phyloP scores from a whole-genome alignment of 495 filamentous ascomycete genomes.

The Penicillium daleae region DNA sequence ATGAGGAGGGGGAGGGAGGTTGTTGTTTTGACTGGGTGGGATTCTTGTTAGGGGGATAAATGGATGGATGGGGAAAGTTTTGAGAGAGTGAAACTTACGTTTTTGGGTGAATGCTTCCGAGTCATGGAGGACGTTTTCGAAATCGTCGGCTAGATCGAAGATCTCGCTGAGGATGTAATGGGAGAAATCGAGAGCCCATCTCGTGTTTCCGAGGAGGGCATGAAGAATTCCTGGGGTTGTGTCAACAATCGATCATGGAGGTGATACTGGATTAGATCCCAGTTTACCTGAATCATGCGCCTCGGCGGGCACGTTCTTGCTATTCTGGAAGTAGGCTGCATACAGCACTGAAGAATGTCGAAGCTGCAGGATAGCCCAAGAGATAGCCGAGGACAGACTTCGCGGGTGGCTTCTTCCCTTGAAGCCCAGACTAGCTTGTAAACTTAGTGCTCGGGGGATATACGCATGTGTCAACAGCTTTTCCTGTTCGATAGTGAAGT shows the following conservation, averaged over 20 bases:
- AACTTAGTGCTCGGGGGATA: constrained; percentile 69
- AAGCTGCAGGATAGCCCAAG: constrained; percentile 74
- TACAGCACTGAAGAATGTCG: constrained; percentile 71
- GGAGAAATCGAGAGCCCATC: constrained; percentile 71
- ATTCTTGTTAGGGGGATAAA: constrained; percentile 19
- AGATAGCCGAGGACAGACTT: constrained; percentile 66
- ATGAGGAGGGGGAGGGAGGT: constrained; percentile 66
- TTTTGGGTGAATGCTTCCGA: constrained; percentile 50
- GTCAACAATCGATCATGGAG: not conserved
- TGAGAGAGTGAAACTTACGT: constrained; percentile 33
- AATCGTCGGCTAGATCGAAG: constrained; percentile 62
- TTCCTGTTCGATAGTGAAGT: constrained; percentile 73
- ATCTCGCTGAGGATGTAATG: constrained; percentile 70
- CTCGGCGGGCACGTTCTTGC: constrained; percentile 52
- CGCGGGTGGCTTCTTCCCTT: constrained; percentile 61
- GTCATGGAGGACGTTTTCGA: constrained; percentile 45
- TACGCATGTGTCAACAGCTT: constrained; percentile 68
- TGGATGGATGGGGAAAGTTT: not conserved
- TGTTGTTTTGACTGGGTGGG: constrained; percentile 46
- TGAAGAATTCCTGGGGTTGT: constrained; percentile 42
- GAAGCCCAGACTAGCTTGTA: constrained; percentile 71
- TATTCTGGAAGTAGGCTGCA: constrained; percentile 59
- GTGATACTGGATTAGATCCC: not conserved
- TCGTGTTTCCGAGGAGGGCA: constrained; percentile 50
- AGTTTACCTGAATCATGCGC: constrained; percentile 66